Evolutionary conservation across 768 basidiomycete species (phyloP), one percentile per base, ranked within the genome.

Genomic region (Lactarius vividus): DNA sequence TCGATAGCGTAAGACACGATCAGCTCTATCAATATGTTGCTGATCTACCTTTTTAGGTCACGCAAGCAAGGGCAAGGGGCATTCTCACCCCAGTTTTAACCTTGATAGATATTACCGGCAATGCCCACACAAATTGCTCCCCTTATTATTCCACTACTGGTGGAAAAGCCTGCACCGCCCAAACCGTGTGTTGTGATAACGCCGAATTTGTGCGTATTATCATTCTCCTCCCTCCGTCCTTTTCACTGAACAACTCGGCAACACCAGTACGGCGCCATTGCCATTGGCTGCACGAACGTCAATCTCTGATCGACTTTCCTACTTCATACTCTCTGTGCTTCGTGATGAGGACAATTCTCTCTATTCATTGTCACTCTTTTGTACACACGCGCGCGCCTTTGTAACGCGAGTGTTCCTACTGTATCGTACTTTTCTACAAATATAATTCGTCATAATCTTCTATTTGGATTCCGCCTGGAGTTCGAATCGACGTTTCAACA

Each of bases 341-440:
- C 31, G 33, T 39, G 37, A 46, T 42, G 37, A 28, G 55, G 33
- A 61, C n/a, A 61, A 29, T 53, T 62, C 55, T 61, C 23, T 66
- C 65, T 53, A 57, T 66, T 52, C 57, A 53, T 49, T 46, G 18
- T 33, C 65, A 53, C 40, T 66, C 65, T 58, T 66, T 66, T 62
- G 55, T 46, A 62, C 37, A 28, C 13, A 4, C 42, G 18, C 42
- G 4, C 29, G 11, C 20, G 26, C 23, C 28, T 33, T 18, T 35
- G 49, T 18, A 26, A 26, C 56, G 44, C 10, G 20, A 13, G 40
- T 44, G 40, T 56, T 57, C 42, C 61, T 56, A 39, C 2, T 2
- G 26, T 52, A 52, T 0, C 26, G 15, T 15, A 52, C 49, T 23
- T 28, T 15, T 28, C 23, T 26, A 52, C 49, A 26, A 52, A 52